Conservation (phyloP, 139 green algal species). For the Chlamydomonas sp. region DNA sequence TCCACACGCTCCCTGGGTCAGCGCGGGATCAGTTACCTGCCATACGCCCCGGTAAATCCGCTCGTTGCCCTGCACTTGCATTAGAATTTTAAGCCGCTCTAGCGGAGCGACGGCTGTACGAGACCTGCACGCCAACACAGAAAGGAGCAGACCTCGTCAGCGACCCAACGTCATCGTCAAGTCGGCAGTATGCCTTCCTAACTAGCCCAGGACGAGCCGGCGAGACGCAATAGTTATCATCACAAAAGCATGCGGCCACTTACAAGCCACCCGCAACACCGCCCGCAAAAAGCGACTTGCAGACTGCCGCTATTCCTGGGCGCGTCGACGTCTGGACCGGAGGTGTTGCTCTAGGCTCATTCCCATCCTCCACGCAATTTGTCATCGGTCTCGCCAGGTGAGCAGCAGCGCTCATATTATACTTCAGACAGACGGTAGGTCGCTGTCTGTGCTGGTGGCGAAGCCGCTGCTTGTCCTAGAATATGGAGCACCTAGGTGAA, state of each 20-base stretch:
- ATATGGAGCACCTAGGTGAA: too few species aligned
- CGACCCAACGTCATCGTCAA: background rate
- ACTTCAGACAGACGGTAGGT: too few species aligned
- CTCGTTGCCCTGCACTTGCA: slow-evolving; percentile 96
- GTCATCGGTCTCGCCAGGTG: too few species aligned
- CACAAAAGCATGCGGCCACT: slow-evolving; percentile 50
- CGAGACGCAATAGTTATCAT: too few species aligned
- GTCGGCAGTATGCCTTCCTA: too few species aligned
- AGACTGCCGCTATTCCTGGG: slow-evolving; percentile 38
- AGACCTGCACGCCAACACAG: slow-evolving; percentile 72
- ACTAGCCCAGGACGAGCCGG: too few species aligned
- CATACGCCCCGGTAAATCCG: slow-evolving; percentile 90
- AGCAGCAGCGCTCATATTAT: too few species aligned
- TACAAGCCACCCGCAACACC: slow-evolving; percentile 93
- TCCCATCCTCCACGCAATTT: too few species aligned
- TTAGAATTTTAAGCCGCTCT: slow-evolving; percentile 98
- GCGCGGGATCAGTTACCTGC: slow-evolving; percentile 65
- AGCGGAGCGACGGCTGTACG: slow-evolving; percentile 96
- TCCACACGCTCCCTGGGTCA: background rate
- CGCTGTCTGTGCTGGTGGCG: too few species aligned
- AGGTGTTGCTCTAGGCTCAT: too few species aligned
- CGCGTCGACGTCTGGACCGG: background rate
- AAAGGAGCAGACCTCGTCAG: background rate
- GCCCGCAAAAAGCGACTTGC: slow-evolving; percentile 86
- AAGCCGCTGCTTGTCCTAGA: too few species aligned